Conservation (phyloP, 306 rosid species). For the Oxytropis ochrocephala region DNA sequence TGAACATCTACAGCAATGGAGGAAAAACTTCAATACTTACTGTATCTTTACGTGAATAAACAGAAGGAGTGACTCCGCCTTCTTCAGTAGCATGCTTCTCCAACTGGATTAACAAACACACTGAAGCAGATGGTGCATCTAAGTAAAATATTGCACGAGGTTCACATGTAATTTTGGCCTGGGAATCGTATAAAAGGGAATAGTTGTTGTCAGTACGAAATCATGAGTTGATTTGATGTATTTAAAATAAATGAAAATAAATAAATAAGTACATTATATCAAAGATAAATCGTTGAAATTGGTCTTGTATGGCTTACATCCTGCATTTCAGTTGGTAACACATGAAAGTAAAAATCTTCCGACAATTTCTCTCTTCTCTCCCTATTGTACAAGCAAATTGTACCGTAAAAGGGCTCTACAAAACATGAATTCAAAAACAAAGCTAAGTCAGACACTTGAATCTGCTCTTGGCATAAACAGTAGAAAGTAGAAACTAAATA, state of each 20-base stretch:
- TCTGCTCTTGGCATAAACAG: conserved; percentile 15
- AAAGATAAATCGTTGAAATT: neutral
- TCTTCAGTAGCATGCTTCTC: conserved; percentile 97
- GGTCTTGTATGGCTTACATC: conserved; percentile 51
- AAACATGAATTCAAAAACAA: conserved; percentile 25
- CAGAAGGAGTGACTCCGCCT: conserved; percentile 90
- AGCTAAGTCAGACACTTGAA: conserved; percentile 38
- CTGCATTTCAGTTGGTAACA: conserved; percentile 64
- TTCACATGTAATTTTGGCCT: conserved; percentile 54
- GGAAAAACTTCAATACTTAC: conserved; percentile 43
- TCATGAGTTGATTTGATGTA: neutral
- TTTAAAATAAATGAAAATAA: neutral
- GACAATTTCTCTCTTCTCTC: conserved; percentile 96
- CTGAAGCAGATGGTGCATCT: conserved; percentile 92
- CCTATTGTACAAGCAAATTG: conserved; percentile 94
- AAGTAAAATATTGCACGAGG: conserved; percentile 76
- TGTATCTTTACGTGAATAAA: conserved; percentile 93
- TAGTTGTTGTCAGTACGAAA: conserved; percentile 9
- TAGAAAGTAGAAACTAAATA: neutral
- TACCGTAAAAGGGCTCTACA: conserved; percentile 93
- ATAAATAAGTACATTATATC: neutral
- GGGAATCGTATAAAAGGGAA: conserved; percentile 17
- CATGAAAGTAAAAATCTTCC: conserved; percentile 80
- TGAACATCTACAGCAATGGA: neutral
- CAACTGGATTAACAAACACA: conserved; percentile 90